phyloP scores from a whole-genome alignment of 768 basidiomycete species.

The Xanthoconium stramineum region DNA sequence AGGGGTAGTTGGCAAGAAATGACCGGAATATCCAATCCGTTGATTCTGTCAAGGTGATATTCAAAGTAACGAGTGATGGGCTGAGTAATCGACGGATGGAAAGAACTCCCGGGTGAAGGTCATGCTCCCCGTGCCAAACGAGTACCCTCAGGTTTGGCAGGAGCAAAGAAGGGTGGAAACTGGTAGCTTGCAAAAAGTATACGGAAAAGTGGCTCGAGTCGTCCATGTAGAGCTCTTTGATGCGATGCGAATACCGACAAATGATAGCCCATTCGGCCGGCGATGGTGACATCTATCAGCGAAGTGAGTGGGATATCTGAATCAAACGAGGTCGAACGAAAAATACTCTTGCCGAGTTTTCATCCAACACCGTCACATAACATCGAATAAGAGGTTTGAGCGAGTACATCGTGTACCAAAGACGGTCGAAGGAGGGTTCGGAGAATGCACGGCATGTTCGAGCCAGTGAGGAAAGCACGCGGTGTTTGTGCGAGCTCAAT shows the following conservation, averaged over 20 bases:
- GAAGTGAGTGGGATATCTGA: too few relatives aligned
- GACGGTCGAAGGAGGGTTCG: background rate
- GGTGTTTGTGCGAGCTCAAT: too few relatives aligned
- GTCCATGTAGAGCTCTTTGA: background rate
- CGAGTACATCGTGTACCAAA: background rate
- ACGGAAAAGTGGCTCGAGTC: too few relatives aligned
- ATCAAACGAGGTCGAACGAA: background rate
- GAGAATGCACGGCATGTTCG: background rate
- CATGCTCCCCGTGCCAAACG: too few relatives aligned
- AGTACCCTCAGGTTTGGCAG: background rate
- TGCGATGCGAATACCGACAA: background rate
- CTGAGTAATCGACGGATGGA: background rate
- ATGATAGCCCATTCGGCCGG: background rate
- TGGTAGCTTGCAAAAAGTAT: background rate
- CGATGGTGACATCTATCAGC: background rate
- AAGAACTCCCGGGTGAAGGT: too few relatives aligned
- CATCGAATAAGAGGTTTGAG: background rate
- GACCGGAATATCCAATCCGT: background rate
- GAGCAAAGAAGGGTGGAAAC: background rate
- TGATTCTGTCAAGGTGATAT: background rate
- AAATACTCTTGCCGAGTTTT: background rate
- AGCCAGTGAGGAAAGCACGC: background rate
- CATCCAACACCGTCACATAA: background rate
- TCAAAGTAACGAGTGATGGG: background rate
- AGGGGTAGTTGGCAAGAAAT: background rate